Percentiles rank a stretch among this genome's conserved stretches.
phyloP scores from a whole-genome alignment of 352 stramenopile species.

The Thraustotheca clavata region DNA sequence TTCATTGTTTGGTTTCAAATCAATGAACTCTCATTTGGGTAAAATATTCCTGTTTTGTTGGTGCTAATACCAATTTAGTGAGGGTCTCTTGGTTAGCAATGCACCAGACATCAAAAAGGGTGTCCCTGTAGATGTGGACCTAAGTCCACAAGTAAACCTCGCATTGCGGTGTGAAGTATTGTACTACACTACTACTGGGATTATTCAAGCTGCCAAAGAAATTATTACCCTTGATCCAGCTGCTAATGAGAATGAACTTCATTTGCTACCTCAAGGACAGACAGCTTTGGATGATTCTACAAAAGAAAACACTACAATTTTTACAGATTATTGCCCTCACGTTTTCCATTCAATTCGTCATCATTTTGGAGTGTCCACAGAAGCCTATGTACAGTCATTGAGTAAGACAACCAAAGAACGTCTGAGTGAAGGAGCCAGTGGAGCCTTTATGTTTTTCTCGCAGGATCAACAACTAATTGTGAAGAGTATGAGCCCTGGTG shows the following conservation, averaged over 20 bases:
- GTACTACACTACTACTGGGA: slow-evolving; percentile 83
- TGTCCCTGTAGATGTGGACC: slow-evolving; percentile 77
- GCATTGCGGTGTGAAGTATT: slow-evolving; percentile 76
- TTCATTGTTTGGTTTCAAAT: slow-evolving; percentile 87
- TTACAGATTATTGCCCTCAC: slow-evolving; percentile 81
- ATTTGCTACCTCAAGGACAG: not conserved
- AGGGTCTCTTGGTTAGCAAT: not conserved
- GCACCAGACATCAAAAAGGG: slow-evolving; percentile 37
- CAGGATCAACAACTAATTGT: slow-evolving; percentile 83
- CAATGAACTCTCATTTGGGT: slow-evolving; percentile 68
- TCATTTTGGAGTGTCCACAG: slow-evolving; percentile 76
- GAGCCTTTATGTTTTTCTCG: slow-evolving; percentile 87
- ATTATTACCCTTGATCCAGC: not conserved
- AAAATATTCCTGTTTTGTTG: not conserved
- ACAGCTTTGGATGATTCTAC: slow-evolving; percentile 39
- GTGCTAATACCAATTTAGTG: not conserved
- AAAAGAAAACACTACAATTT: slow-evolving; percentile 68
- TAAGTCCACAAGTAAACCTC: slow-evolving; percentile 80
- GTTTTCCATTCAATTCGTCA: slow-evolving; percentile 82
- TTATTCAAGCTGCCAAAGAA: slow-evolving; percentile 73
- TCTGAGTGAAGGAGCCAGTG: slow-evolving; percentile 77
- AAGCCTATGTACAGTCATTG: slow-evolving; percentile 74
- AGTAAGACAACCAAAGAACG: slow-evolving; percentile 79
- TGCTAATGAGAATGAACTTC: not conserved
- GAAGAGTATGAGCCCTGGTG: slow-evolving; percentile 85